These are phyloP conservation scores for Strobilomyces echinocephalus DNA, from an alignment of 768 basidiomycete genomes.

Conservation along the genomic window DNA sequence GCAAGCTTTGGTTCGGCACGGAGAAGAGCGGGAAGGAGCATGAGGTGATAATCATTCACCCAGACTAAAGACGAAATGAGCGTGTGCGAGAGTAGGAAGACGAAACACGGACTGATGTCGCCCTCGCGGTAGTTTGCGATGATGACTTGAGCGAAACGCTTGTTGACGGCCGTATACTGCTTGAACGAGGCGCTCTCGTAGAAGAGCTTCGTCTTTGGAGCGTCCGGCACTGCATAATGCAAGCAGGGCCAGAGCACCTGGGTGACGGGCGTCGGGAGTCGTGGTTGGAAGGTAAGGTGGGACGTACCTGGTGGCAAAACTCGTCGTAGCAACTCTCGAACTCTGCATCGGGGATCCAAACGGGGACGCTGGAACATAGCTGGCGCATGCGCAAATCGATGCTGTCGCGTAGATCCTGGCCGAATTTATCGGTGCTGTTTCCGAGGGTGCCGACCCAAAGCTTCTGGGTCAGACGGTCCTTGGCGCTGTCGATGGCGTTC, in stretches of 20 bases:
- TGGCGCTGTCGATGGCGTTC: conserved; percentile 73
- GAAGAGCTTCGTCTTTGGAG: conserved; percentile 77
- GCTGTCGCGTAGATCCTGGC: conserved; percentile 48
- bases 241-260: conserved; percentile 81
- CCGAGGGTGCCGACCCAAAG: conserved; percentile 74
- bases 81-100: not conserved
- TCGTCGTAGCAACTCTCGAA: conserved; percentile 79
- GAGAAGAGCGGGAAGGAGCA: conserved; percentile 85
- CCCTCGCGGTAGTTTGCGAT: conserved; percentile 78
- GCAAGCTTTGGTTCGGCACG: conserved; percentile 52
- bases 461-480: conserved; percentile 45
- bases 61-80: conserved; percentile 42
- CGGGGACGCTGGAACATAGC: conserved; percentile 43
- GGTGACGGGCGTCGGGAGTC: conserved; percentile 9
- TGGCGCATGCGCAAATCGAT: conserved; percentile 50
- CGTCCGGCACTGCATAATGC: conserved; percentile 83
- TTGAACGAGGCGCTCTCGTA: conserved; percentile 78
- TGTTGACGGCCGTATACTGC: conserved; percentile 86
- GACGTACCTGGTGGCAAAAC: conserved; percentile 74
- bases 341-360: conserved; percentile 80
- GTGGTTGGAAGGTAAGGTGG: conserved; percentile 3
- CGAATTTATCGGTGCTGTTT: conserved; percentile 60
- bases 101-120: conserved; percentile 56
- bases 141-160: conserved; percentile 84
- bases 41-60: conserved; percentile 96